Evolutionary conservation across 2,329 filamentous ascomycete species (phyloP), one percentile per base, ranked within the genome.

Genomic region (Ascochyta koolunga): DNA sequence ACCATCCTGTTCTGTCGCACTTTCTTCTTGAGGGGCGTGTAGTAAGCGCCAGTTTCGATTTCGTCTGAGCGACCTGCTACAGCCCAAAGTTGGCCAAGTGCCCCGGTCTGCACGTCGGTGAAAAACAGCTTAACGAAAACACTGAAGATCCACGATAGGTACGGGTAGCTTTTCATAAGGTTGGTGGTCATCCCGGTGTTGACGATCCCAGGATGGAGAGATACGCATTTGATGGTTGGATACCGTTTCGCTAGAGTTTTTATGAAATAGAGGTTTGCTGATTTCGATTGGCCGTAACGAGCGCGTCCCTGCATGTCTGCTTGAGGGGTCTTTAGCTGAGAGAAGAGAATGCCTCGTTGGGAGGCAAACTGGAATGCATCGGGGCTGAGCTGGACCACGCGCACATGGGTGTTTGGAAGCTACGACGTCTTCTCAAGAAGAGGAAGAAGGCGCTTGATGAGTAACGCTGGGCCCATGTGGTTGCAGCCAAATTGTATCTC

Each of bases 401-500:
- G 27, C 11, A 29, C 27, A 13, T 29, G 11, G 11, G 11, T 29
- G 10, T 29, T 11, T 29, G 27, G 11, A 11, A 29, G 27, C 27
- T 29, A 13, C 10, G 75, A 72, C 0, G 78, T 77, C n/a, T 68
- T 60, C 18, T 69, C 58, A n/a, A 81, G 66, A 0, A 64, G 61
- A 3, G 76, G 77, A 1, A 78, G 61, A 1, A 82, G 69, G 0
- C 78, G 68, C 27, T 71, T 73, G 4, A 70, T 75, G 8, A 81
- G 60, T 0, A 80, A 66, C 0, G 77, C 76, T 49, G 77, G 79
- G 8, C 77, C 79, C 50, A 81, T 61, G 64, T 80, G 72, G 53
- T 82, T 81, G 5, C 73, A 76, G 8, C 75, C 79, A 44, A 81
- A 77, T 33, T 79, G 76, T 10, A 76, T 65, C 60, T 82, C 79